Evolutionary conservation across 2,329 filamentous ascomycete genomes (phyloP), one percentile per base, ranked within the genome.

Genomic region (Leptodontidium sp.): DNA sequence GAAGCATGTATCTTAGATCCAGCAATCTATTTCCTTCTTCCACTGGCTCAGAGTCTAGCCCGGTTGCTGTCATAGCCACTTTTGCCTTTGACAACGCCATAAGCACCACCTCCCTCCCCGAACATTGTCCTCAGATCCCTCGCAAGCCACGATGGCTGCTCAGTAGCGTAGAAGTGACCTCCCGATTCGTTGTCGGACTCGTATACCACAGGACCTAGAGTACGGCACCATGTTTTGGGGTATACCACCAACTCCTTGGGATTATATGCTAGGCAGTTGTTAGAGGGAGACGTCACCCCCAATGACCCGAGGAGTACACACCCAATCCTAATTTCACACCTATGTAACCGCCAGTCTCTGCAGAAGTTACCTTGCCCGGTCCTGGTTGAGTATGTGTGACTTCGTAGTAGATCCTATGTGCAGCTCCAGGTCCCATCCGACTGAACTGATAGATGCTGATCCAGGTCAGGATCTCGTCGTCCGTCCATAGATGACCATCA

Each of bases 381-480:
- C 61, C 70, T 12, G 68, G 68, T 9, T 67, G 63, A 45, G 78
- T 77, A 67, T 89, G 88, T 6, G 74, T 79, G 0, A 82, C 81
- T 78, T 94, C 92, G 74, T 93, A 93, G 79, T 95, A 95, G 61
- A 94, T 93, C 8, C 90, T 80, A 9, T 87, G 76, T 69, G 86
- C 88, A 0, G 92, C 90, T 1, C 88, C 89, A 0, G 92, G 89
- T 0, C 92, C 91, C 0, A 91, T 89, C 0, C 81, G 85, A 9
- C 87, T 90, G 79, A 93, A 93, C 76, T 86, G 88, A 77, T 94
- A 94, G 49, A 94, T 85, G 61, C 84, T 87, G 0, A 94, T 80
- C 92, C 91, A 95, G 0, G 89, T 92, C 32, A 93, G 80, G 9
- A 94, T 85, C 80, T 94, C 91, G 65, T 94, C 91, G 70, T 93